Base-by-base conservation (phyloP, 2,329 filamentous ascomycete species). In the Colletotrichum orchidophilum region DNA sequence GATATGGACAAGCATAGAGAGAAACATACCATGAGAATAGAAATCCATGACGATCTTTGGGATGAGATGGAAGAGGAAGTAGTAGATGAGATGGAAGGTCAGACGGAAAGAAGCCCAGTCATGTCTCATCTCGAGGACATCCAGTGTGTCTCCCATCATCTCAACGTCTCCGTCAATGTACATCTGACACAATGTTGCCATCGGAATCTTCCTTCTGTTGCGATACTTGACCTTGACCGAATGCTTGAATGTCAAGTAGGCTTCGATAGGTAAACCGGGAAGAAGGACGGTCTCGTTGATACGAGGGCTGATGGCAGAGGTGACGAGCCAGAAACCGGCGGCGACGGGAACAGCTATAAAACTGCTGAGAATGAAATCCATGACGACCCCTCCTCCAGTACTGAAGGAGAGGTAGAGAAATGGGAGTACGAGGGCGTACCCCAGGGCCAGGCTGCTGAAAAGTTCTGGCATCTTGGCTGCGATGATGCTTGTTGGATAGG, bases 81-180 rank as follows among this genome's bases (percentile, higher is more conserved):
- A 93, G 85, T 92, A 92, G 87, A 93, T 94, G 75, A 96, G 84
- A 77, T 89, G 87, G 76, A 91, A 81, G 63, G 94, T 96, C 83
- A 96, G 96, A 77, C 90, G 88, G 87, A 96, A 96, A 84, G 88
- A 94, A 75, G 93, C 93, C 94, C 94, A 97, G 81, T 97, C 94
- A 81, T 97, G 94, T 78, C 94, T 87, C 84, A 94, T 94, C 82
- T 97, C 94, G 81, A 97, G 83, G 57, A 93, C 86, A 78, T 96
- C 94, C 73, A 97, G 86, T 76, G 87, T 88, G 81, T 97, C 94
- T 66, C 93, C 94, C 80, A 96, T 97, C 86, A 97, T 94, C 75
- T 95, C 93, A 72, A 96, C 93, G 70, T 95, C 90, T 69, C 93
- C 93, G 78, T 94, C 92, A 81, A 97, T 96, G 86, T 96, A 97